Evolutionary conservation across 495 filamentous ascomycete genomes (phyloP).

Genomic region (Penicillium steckii): DNA sequence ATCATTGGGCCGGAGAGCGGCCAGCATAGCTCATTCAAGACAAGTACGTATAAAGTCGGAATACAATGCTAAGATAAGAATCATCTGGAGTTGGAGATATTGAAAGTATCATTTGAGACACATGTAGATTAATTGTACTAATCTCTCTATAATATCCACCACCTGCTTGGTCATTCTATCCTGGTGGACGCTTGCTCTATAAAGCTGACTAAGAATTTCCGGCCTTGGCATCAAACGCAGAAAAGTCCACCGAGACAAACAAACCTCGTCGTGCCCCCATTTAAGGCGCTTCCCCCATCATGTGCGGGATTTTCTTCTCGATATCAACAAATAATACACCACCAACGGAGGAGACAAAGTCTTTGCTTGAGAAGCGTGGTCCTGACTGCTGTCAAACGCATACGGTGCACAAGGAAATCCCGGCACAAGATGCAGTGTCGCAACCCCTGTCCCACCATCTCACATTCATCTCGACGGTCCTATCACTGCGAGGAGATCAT

Average conservation of each 20-base stretch:
- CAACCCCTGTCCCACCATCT: slow-evolving; percentile 41
- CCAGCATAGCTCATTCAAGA: background rate
- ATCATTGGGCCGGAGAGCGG: slow-evolving; percentile 23
- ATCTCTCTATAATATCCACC: background rate
- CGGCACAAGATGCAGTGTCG: slow-evolving; percentile 15
- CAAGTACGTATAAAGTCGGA: no score
- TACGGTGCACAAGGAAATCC: slow-evolving; percentile 21
- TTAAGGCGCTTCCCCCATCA: slow-evolving; percentile 24
- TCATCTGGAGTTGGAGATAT: background rate
- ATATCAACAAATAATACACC: slow-evolving; percentile 28
- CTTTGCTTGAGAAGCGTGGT: slow-evolving; percentile 51
- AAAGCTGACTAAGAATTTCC: slow-evolving; percentile 14
- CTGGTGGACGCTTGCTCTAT: background rate
- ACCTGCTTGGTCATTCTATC: background rate
- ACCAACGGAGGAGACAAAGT: slow-evolving; percentile 41
- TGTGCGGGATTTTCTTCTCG: slow-evolving; percentile 69
- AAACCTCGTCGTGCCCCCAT: background rate
- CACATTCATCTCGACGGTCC: slow-evolving; percentile 77
- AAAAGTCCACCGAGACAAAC: background rate
- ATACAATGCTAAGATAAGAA: background rate
- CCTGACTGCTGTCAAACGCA: slow-evolving; percentile 53
- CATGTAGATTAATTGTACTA: no score
- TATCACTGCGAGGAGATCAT: slow-evolving; percentile 75
- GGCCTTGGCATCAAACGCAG: background rate
- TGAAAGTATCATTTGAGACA: no score